A percentile compares a stretch with the other conserved stretches of the same genome.
phyloP scores from a whole-genome alignment of 2,329 filamentous ascomycete genomes.

The Ceratocystis variospora region DNA sequence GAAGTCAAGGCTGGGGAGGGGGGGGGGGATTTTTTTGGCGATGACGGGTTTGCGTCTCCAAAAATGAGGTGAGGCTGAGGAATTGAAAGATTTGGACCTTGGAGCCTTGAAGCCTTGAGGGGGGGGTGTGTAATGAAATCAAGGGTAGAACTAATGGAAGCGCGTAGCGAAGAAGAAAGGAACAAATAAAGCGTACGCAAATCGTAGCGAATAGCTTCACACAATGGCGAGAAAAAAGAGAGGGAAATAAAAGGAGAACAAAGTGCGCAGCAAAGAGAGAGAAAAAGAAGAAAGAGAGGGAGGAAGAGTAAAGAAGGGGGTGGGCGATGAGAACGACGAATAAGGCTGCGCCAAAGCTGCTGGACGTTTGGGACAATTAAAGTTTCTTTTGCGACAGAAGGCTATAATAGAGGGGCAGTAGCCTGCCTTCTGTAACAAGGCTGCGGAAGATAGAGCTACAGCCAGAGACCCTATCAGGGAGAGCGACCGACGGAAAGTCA shows the following conservation, averaged over 20 bases:
- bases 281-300: not conserved
- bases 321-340: conserved; percentile 10
- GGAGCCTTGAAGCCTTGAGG: not conserved
- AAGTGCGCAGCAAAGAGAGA: conserved; percentile 7
- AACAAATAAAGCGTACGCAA: not conserved
- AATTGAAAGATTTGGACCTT: not conserved
- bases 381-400: not conserved
- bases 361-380: not conserved
- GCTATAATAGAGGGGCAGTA: not conserved
- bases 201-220: not conserved
- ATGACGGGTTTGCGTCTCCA: not conserved
- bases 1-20: conserved; percentile 1
- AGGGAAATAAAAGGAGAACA: not conserved
- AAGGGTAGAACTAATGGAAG: not conserved
- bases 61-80: conserved; percentile 4
- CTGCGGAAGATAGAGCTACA: not conserved
- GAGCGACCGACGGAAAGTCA: no score
- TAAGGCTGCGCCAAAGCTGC: conserved; percentile 11
- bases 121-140: not conserved
- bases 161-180: not conserved
- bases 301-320: not conserved
- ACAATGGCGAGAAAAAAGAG: conserved; percentile 20
- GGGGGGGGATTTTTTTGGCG: conserved; percentile 1
- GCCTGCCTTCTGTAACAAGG: not conserved
- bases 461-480: not conserved